phyloP scores from a whole-genome alignment of 2,329 filamentous ascomycete species.

The Ascochyta lentis region DNA sequence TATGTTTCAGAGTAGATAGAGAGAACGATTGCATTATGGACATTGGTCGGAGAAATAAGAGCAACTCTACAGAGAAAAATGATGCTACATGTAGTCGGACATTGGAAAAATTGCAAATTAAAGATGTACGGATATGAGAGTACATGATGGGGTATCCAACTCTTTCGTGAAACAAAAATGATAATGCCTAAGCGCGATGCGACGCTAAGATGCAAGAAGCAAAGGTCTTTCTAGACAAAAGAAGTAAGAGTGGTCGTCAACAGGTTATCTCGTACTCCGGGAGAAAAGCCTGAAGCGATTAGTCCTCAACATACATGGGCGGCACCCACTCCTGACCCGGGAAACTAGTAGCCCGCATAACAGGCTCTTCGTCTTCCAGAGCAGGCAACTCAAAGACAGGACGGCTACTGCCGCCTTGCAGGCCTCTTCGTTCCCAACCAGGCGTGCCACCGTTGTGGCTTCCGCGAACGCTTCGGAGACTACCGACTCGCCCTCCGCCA shows the following conservation, averaged over 20 bases:
- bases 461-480: constrained; percentile 39
- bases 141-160: constrained; percentile 12
- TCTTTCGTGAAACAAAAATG: not conserved
- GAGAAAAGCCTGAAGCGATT: not conserved
- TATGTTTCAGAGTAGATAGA: not conserved
- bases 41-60: not conserved
- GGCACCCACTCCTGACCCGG: constrained; percentile 76
- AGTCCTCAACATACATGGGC: constrained; percentile 46
- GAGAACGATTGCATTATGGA: not conserved
- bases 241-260: not conserved
- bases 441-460: constrained; percentile 33
- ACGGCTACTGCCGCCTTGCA: constrained; percentile 27
- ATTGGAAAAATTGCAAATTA: not conserved
- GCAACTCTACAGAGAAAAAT: not conserved
- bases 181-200: constrained; percentile 9
- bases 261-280: too few species aligned
- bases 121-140: constrained; percentile 7
- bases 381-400: constrained; percentile 45
- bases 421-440: constrained; percentile 36
- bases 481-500: constrained; percentile 41
- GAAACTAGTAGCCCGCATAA: constrained; percentile 72
- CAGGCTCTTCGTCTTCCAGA: constrained; percentile 56
- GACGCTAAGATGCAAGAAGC: constrained; percentile 11
- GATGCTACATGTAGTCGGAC: not conserved
- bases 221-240: constrained; percentile 2